Evolutionary conservation across 208 protist species (phyloP).

Genomic region (Vickermania ingenoplastis): DNA sequence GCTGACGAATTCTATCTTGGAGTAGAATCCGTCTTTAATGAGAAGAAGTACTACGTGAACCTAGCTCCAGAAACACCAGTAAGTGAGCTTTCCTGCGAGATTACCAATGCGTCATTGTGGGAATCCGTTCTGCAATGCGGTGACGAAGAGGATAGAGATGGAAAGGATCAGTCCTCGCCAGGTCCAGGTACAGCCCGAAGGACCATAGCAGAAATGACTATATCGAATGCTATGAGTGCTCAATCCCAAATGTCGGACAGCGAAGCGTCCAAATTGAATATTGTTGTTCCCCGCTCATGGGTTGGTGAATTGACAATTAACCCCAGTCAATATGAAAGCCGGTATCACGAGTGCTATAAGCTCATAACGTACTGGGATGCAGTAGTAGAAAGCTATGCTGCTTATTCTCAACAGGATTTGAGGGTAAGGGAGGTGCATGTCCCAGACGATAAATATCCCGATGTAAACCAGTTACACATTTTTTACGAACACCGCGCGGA

Average conservation of each 20-base stretch:
- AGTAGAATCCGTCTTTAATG: constrained; percentile 86
- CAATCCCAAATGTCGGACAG: constrained; percentile 14
- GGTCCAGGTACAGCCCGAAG: constrained; percentile 2
- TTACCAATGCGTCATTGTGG: constrained; percentile 60
- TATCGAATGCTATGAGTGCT: constrained; percentile 1
- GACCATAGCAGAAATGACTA: constrained; percentile 8
- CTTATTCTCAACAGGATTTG: constrained; percentile 69
- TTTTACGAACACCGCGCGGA: constrained; percentile 78
- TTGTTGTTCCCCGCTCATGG: constrained; percentile 56
- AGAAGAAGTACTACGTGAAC: constrained; percentile 86
- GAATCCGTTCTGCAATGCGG: constrained; percentile 55
- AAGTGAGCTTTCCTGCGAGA: constrained; percentile 48
- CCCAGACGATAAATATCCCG: constrained; percentile 26
- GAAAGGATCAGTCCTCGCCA: constrained; percentile 8
- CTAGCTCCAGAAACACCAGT: constrained; percentile 43
- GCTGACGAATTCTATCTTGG: constrained; percentile 58
- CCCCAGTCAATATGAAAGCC: constrained; percentile 64
- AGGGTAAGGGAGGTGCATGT: constrained; percentile 55
- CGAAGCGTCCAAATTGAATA: not conserved
- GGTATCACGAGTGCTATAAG: constrained; percentile 71
- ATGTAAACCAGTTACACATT: constrained; percentile 49
- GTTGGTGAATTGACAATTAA: constrained; percentile 54
- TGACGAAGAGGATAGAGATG: constrained; percentile 18
- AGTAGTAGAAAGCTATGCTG: constrained; percentile 50
- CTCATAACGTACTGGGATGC: constrained; percentile 67